Conservation (phyloP, 192 early-diverging fungal species). For the Coemansia sp. region DNA sequence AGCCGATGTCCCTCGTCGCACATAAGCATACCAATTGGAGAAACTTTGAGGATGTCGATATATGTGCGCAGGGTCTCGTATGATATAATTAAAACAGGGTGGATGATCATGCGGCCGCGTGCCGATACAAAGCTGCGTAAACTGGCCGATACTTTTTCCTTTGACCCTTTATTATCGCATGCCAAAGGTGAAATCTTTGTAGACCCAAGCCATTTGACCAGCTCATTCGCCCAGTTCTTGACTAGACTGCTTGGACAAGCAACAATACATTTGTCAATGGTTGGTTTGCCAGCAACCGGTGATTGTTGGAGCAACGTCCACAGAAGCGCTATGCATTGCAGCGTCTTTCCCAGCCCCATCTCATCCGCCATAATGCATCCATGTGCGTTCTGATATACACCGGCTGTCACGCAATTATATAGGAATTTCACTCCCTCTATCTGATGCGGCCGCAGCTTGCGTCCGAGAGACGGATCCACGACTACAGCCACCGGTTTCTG, state of each 20-base stretch:
- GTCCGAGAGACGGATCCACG: conserved; percentile 83
- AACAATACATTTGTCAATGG: conserved; percentile 95
- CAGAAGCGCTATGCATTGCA: conserved; percentile 92
- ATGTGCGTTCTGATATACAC: conserved; percentile 65
- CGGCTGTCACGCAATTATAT: conserved; percentile 92
- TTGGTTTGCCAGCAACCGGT: conserved; percentile 79
- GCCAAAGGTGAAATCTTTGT: conserved; percentile 78
- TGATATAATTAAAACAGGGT: conserved; percentile 95
- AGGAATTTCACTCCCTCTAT: conserved; percentile 95
- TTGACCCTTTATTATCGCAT: conserved; percentile 86
- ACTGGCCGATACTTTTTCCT: conserved; percentile 77
- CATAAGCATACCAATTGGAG: conserved; percentile 86
- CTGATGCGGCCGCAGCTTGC: conserved; percentile 91
- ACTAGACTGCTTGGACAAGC: conserved; percentile 95
- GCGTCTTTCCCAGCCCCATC: conserved; percentile 87
- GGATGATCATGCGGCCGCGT: conserved; percentile 81
- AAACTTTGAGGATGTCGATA: conserved; percentile 67
- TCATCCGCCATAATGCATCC: conserved; percentile 99
- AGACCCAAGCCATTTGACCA: conserved; percentile 92
- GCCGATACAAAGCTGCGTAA: conserved; percentile 78
- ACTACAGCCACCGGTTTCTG: conserved; percentile 62
- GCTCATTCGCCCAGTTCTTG: conserved; percentile 98
- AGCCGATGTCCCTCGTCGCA: conserved; percentile 98
- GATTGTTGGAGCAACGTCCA: conserved; percentile 98
- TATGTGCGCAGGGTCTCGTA: conserved; percentile 93